phyloP scores from a whole-genome alignment of 176 grass and related monocot genomes.

The Eleusine indica region DNA sequence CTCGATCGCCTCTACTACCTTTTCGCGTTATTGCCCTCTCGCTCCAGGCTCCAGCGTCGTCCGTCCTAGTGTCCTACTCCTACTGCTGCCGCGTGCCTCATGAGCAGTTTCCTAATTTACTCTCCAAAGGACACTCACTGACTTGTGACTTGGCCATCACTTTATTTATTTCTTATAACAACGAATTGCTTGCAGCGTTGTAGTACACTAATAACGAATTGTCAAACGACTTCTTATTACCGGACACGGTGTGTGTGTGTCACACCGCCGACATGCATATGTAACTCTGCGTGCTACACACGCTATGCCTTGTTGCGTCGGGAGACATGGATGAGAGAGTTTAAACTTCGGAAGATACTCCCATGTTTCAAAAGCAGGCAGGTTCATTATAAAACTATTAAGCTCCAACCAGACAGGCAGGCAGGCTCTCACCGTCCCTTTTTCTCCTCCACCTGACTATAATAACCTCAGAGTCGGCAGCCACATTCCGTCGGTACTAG shows the following conservation, averaged over 20 bases:
- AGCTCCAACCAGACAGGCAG: constrained; percentile 20
- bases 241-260: not conserved
- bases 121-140: too few species aligned
- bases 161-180: not conserved
- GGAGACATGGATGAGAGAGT: constrained; percentile 18
- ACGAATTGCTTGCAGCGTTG: not conserved
- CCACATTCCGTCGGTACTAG: constrained; percentile 51
- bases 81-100: not conserved
- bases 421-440: not conserved
- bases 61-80: not conserved
- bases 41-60: not conserved
- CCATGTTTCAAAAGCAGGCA: not conserved
- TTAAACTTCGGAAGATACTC: constrained; percentile 10
- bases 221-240: not conserved
- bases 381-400: not conserved
- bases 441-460: constrained; percentile 32
- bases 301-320: not conserved
- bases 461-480: constrained; percentile 46
- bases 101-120: not conserved
- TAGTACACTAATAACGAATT: too few species aligned
- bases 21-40: not conserved
- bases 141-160: too few species aligned
- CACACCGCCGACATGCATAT: constrained; percentile 23
- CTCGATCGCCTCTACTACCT: not conserved
- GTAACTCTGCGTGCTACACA: not conserved